Base-by-base conservation (phyloP, 169 alveolate genomes). In the Cyclospora cayetanensis region DNA sequence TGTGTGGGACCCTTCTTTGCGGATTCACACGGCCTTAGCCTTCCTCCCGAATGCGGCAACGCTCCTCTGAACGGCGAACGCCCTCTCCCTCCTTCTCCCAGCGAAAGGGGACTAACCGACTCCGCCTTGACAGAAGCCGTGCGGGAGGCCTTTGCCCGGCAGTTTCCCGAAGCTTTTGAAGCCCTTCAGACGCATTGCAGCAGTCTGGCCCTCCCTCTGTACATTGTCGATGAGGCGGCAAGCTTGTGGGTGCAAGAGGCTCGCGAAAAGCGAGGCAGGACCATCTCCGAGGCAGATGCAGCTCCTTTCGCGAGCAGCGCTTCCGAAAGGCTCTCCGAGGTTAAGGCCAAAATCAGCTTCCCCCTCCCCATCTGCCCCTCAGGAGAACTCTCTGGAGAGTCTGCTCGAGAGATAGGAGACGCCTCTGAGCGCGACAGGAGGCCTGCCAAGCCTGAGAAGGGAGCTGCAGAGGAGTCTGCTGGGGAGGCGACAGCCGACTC, bases 1-100 rank as follows among this genome's bases (percentile, higher is more conserved):
- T 88, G 88, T 72, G 25, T 20, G 27, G 92, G 88, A 22, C 29
- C 77, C 34, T 88, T 65, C 65, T 74, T 52, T 46, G 87, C 70
- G 1, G 7, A n/a, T 15, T 35, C 68, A 20, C 29, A 25, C 5
- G 65, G 42, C 22, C 11, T 12, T 5, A 31, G 41, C 27, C 3
- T 7, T 1, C 11, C 43, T n/a, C 25, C 68, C 31, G 68, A 27
- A 77, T 25, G 70, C 70, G 46, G 42, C 25, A 43, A 35, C 70
- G 9, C 46, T 27, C 2, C 65, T n/a, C 34, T 35, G 9, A 35
- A 25, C 7, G 52, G 3, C 35, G 25, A 5, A 2, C 15, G 31
- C 31, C 50, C 41, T 39, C 29, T 27, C n/a, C 46, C n/a, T 0
- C 39, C 4, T n/a, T 2, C 3, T 5, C 12, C 65, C 2, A 18